These are phyloP conservation scores for Wickerhamomyces xylosicus DNA, from an alignment of 805 yeast genomes.

Conservation along the genomic window DNA sequence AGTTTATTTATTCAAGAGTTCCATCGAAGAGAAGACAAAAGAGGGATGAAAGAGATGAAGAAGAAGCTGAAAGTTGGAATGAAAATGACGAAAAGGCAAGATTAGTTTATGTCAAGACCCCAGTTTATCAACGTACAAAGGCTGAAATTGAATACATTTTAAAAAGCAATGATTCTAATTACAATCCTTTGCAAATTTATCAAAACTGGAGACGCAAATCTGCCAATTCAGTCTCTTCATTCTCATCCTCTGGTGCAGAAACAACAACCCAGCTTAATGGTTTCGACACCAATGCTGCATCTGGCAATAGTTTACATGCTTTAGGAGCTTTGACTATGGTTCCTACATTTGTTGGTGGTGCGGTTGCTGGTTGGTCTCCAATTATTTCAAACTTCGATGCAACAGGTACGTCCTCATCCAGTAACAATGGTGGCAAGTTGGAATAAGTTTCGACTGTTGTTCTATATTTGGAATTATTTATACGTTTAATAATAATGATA, in stretches of 20 bases:
- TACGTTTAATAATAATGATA: no score
- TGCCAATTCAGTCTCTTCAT: background rate
- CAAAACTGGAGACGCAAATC: slow-evolving; percentile 18
- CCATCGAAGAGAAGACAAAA: slow-evolving; percentile 3
- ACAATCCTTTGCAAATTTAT: slow-evolving; percentile 17
- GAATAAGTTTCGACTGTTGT: no score
- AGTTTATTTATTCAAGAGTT: slow-evolving; percentile 7
- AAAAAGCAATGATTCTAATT: slow-evolving; percentile 2
- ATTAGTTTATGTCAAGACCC: background rate
- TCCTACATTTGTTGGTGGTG: slow-evolving; percentile 47
- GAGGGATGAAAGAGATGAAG: slow-evolving; percentile 8
- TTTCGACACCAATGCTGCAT: slow-evolving; percentile 7
- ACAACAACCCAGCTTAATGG: background rate
- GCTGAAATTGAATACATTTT: background rate
- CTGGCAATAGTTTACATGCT: slow-evolving; percentile 15
- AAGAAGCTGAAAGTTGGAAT: slow-evolving; percentile 13
- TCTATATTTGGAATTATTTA: no score
- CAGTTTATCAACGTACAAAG: background rate
- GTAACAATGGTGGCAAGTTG: background rate
- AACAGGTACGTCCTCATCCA: slow-evolving; percentile 4
- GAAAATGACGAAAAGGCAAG: slow-evolving; percentile 6
- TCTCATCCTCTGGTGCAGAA: background rate
- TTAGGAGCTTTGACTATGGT: slow-evolving; percentile 39
- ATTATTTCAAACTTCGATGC: slow-evolving; percentile 2
- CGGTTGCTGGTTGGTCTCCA: slow-evolving; percentile 42